Conservation (phyloP, 106 monocot species). For the Hemerocallis citrina region DNA sequence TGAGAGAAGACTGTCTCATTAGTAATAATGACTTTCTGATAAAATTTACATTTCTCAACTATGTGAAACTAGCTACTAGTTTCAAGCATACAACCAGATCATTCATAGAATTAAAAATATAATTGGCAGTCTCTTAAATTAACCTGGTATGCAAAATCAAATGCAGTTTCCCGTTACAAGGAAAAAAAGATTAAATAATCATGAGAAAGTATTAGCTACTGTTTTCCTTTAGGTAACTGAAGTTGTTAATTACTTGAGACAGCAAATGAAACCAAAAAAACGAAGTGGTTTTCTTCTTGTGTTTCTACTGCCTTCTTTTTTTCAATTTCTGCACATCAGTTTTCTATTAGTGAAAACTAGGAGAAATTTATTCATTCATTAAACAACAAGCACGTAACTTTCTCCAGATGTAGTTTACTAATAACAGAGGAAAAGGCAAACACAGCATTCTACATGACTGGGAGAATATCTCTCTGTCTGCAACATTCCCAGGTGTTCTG, state of each 20-base stretch:
- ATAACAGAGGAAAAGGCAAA: too few species aligned
- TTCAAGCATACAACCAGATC: background rate
- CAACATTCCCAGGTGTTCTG: too few species aligned
- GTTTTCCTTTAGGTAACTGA: background rate
- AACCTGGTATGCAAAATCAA: background rate
- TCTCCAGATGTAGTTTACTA: too few species aligned
- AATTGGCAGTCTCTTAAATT: background rate
- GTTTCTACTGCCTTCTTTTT: background rate
- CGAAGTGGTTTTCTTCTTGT: background rate
- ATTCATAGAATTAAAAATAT: background rate
- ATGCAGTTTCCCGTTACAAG: background rate
- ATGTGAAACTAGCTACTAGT: background rate
- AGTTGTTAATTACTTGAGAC: background rate
- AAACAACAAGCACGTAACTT: too few species aligned
- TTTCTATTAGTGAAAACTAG: too few species aligned
- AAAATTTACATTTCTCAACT: background rate
- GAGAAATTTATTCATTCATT: too few species aligned
- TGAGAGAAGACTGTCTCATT: background rate
- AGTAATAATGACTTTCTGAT: background rate
- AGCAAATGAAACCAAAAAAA: background rate
- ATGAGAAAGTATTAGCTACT: background rate
- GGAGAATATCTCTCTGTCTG: too few species aligned
- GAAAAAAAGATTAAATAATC: background rate
- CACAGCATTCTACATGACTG: too few species aligned
- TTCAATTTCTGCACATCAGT: too few species aligned